Evolutionary conservation across 2,329 filamentous ascomycete genomes (phyloP), one percentile per base, ranked within the genome.

Genomic region (Alternaria hordeiaustralica): DNA sequence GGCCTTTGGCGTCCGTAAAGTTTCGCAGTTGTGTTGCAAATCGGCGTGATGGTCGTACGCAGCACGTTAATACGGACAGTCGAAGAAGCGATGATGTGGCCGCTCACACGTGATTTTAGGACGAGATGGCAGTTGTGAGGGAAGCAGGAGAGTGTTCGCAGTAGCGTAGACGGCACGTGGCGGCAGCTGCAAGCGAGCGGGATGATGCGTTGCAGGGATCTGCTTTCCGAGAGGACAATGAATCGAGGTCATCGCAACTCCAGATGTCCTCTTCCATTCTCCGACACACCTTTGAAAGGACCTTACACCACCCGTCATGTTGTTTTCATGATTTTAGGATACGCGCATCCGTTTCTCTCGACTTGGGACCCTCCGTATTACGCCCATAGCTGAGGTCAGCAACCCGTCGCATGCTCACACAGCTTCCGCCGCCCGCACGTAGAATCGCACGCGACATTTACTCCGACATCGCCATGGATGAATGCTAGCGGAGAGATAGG

Each of bases 401-500:
- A 20, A 44, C 51, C 60, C 62, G 57, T 60, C 56, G 58, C 33
- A 63, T 62, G 60, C 58, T 55, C 61, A 20, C 49, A 61, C 58
- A 67, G 54, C 63, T 73, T 41, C 36, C 36, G 49, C 69, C 49
- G 36, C 33, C 25, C 26, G 30, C 63, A 65, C 56, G 69, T 64
- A 68, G n/a, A 36, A 57, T 6, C 21, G 20, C 50, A 47, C 58
- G 43, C 51, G 41, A 28, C 56, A 47, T 45, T 9, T 44, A 55
- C 20, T 25, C 62, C 66, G 61, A 64, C 25, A 63, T 57, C 56
- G 58, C 63, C 54, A 78, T 78, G 75, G 67, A 47, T 67, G 67
- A 56, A 76, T 77, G 76, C 61, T 68, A 70, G 63, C 63, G 67
- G 60, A 58, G 50, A 61, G 66, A 46, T 60, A 64, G 57, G 58